Conservation (phyloP, 2,329 filamentous ascomycete species). For the Didymosphaeria variabile region DNA sequence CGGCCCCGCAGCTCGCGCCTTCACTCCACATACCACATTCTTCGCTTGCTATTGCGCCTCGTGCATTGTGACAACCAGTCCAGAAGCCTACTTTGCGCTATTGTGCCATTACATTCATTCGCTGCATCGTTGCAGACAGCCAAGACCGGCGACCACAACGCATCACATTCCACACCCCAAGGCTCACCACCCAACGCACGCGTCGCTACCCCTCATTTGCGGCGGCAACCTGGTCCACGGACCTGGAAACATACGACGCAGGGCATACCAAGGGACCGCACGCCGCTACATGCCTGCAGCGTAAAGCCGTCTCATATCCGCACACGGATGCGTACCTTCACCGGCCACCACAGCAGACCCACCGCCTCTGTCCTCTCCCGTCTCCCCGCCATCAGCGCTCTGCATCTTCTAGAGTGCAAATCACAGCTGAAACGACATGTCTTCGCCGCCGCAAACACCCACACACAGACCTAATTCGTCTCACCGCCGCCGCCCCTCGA, state of each 20-base stretch:
- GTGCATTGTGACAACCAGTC: conserved; percentile 3
- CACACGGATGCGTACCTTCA: conserved; percentile 17
- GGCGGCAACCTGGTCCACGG: conserved; percentile 1
- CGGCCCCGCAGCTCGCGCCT: background rate
- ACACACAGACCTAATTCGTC: conserved; percentile 46
- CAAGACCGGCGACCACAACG: conserved; percentile 16
- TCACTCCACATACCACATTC: background rate
- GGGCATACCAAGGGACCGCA: background rate
- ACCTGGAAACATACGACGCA: background rate
- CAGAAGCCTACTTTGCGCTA: background rate
- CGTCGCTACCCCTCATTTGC: conserved; percentile 9
- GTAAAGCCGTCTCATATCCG: background rate
- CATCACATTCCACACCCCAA: conserved; percentile 14
- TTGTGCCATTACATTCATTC: background rate
- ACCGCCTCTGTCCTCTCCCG: background rate
- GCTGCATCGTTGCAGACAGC: conserved; percentile 8
- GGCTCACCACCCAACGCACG: conserved; percentile 12
- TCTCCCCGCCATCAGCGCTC: background rate
- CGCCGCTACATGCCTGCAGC: background rate
- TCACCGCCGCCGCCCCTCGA: conserved; percentile 52
- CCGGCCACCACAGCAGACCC: background rate
- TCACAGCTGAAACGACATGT: conserved; percentile 37
- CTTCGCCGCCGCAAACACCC: conserved; percentile 55
- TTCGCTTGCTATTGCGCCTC: background rate
- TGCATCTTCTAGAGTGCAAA: conserved; percentile 10